Base-by-base conservation (phyloP, 2,329 filamentous ascomycete genomes). In the Cytospora chrysosperma region DNA sequence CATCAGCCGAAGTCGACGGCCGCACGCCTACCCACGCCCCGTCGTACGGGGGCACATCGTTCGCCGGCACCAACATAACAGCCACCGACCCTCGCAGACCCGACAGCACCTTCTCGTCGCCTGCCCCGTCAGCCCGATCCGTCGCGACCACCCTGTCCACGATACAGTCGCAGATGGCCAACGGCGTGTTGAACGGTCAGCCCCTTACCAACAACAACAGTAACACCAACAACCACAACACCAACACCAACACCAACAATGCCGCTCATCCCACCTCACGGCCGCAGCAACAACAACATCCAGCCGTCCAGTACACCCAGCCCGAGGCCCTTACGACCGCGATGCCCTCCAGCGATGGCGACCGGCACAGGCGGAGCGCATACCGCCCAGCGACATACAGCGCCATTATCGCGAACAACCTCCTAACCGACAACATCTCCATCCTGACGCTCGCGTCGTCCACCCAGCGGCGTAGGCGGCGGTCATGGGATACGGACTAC, bases 381-480 rank as follows among this genome's bases (percentile, higher is more conserved):
- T 71, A 78, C 58, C 83, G 88, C 69, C 89, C 89, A 2, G 85
- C 87, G 6, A 93, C 90, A 0, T 94, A 94, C 74, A 85, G 82
- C 57, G 85, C 84, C n/a, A 90, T 90, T 1, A 94, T 90, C 0
- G 91, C 91, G 59, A 93, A 93, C 75, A 92, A 91, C 70, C 82
- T 94, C 7, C 79, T 94, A 37, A 92, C 90, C 1, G 92, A 96
- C 74, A 92, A 96, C 72, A 92, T 92, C 26, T 94, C 91, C 28
- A 93, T 96, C 69, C 78, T 96, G 65, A 96, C 92, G 0, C 81
- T 96, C 17, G 92, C 92, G 2, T 94, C 91, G 4, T 93, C 90
- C 0, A 92, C 89, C 68, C 92, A 94, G 77, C 86, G 89, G 43
- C 85, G 88, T 30, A 87, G 92, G 40, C 85, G 91, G 56, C 85